These are phyloP conservation scores for Heliamphora exappendiculata DNA, from an alignment of 148 eudicot species.

Conservation along the genomic window DNA sequence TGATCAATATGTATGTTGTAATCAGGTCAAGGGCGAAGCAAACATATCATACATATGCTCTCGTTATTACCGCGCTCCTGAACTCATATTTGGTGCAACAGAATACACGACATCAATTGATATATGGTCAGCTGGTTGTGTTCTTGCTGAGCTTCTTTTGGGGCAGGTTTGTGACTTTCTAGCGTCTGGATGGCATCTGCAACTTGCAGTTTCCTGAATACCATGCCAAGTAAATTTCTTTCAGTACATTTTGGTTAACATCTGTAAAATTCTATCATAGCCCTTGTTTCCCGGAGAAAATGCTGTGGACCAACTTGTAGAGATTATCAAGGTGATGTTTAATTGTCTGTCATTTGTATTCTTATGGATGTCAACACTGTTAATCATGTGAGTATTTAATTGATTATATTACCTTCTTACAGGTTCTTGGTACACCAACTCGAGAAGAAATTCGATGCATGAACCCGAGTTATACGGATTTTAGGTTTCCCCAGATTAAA, in stretches of 20 bases:
- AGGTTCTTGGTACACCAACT: constrained; percentile 99
- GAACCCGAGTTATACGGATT: constrained; percentile 93
- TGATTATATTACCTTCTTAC: constrained; percentile 11
- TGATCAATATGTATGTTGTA: constrained; percentile 4
- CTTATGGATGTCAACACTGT: not conserved
- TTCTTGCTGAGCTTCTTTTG: constrained; percentile 77
- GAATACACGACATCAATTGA: constrained; percentile 81
- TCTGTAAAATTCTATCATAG: constrained; percentile 10
- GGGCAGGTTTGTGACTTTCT: constrained; percentile 25
- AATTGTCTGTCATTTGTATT: not conserved
- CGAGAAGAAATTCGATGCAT: constrained; percentile 97
- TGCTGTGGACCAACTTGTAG: constrained; percentile 93
- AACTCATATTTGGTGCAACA: constrained; percentile 81
- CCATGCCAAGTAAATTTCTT: not conserved
- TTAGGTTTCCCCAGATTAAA: constrained; percentile 92
- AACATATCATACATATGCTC: constrained; percentile 84
- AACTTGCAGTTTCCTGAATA: not conserved
- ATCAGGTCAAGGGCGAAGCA: constrained; percentile 70
- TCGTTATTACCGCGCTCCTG: constrained; percentile 82
- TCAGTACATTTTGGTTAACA: not conserved
- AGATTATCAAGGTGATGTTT: constrained; percentile 71
- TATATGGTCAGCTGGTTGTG: constrained; percentile 89
- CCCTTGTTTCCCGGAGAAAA: constrained; percentile 74
- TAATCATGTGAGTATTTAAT: not conserved
- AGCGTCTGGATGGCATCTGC: not conserved